Base-by-base conservation (phyloP, 768 basidiomycete genomes). In the Leccinum aurantiacum region DNA sequence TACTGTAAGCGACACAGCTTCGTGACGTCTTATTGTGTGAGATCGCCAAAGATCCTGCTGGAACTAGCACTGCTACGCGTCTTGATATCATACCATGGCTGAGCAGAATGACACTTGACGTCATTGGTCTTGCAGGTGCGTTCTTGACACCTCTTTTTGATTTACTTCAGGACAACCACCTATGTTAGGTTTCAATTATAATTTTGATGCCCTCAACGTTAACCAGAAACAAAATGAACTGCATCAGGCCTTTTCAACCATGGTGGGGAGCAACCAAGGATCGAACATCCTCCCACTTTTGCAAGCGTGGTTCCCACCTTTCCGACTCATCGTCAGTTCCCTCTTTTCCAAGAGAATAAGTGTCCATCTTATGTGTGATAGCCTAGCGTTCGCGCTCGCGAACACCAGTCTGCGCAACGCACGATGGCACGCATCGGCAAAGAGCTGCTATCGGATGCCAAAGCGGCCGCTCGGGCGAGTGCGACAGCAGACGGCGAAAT, bases 341-440 rank as follows among this genome's bases (percentile, higher is more conserved):
- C 6, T 14, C 3, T 37, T 37, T 57, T 24, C 22, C 6, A 11
- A 9, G 7, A 22, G 13, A 53, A 17, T 35, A 4, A 10, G 1
- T 37, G 29, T 27, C 47, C 3, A 47, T n/a, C 15, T 56, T 48
- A 33, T 29, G 33, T 46, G 10, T 22, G 44, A 24, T 38, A 76
- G 76, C 68, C 67, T 24, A 74, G 66, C 9, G 37, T 19, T 13
- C 65, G 61, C 9, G 47, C 54, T n/a, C 63, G 66, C 19, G 49
- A 22, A 35, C 58, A 69, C 31, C 51, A 58, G 11, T 53, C 41
- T 9, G 78, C 82, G 7, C 71, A 74, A 37, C 62, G 61, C 1
- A 81, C 77, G 0, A 86, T 86, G 75, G 57, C 67, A 13, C 77
- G 78, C 9, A 82, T 88, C 55, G 86, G 84, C 4, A 70, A 69